A percentile compares a stretch with the other conserved stretches of the same genome.
phyloP scores from a whole-genome alignment of 257 asterid species.

The Perilla frutescens region DNA sequence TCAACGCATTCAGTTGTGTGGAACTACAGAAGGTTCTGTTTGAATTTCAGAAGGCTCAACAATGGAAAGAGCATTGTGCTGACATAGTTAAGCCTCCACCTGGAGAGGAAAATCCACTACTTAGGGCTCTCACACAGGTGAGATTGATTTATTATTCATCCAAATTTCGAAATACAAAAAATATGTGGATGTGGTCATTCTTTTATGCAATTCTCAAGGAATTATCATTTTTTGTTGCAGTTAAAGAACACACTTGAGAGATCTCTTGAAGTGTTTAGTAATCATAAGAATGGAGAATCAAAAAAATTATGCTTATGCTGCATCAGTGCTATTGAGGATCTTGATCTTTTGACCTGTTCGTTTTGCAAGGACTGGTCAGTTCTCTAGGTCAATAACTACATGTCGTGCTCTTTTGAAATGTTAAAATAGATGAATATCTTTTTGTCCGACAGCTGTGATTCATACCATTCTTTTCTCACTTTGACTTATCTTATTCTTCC shows the following conservation, averaged over 20 bases:
- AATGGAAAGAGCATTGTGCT: conserved; percentile 65
- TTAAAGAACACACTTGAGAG: conserved; percentile 55
- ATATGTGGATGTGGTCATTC: conserved; percentile 9
- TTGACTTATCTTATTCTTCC: conserved; percentile 17
- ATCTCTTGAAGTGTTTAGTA: conserved; percentile 56
- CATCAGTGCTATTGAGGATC: conserved; percentile 45
- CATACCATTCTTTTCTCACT: conserved; percentile 12
- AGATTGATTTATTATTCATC: conserved; percentile 28
- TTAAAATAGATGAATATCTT: conserved; percentile 26
- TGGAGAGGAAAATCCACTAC: conserved; percentile 48
- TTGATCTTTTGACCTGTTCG: conserved; percentile 59
- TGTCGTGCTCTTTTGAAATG: conserved; percentile 21
- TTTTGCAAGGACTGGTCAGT: conserved; percentile 72
- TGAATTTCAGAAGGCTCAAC: conserved; percentile 63
- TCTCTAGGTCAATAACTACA: conserved; percentile 22
- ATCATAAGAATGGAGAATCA: conserved; percentile 36
- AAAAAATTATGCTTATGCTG: conserved; percentile 53
- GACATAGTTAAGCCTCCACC: conserved; percentile 54
- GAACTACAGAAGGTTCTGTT: conserved; percentile 69
- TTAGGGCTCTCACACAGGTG: conserved; percentile 61
- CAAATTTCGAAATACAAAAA: background rate
- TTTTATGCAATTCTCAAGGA: conserved; percentile 28
- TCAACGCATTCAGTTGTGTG: conserved; percentile 69
- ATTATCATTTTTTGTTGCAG: conserved; percentile 47
- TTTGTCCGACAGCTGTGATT: conserved; percentile 17